Percentiles rank a stretch among this genome's conserved stretches.
These are phyloP conservation scores for Pestalotiopsis sp. DNA, from an alignment of 2,329 filamentous ascomycete genomes.

Conservation along the genomic window DNA sequence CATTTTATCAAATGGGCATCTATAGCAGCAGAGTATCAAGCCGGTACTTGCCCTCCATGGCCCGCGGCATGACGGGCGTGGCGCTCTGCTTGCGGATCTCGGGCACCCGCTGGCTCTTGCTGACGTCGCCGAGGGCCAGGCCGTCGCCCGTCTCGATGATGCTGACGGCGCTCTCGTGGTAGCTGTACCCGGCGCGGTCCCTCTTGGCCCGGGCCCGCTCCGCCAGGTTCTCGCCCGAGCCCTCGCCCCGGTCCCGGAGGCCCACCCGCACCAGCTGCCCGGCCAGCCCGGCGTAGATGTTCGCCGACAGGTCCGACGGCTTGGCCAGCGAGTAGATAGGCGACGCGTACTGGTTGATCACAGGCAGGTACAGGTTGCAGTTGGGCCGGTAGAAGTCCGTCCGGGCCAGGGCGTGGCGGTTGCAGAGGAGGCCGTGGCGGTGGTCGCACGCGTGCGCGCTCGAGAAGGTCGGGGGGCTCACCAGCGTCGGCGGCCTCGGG, in stretches of 20 bases:
- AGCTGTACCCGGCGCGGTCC: neutral
- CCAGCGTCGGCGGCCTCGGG: constrained; percentile 27
- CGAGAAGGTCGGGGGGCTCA: constrained; percentile 17
- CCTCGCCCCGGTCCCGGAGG: constrained; percentile 23
- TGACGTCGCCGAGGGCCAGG: constrained; percentile 23
- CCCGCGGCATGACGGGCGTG: neutral
- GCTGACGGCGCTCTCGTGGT: constrained; percentile 18
- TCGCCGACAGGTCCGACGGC: constrained; percentile 45
- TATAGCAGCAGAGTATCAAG: neutral
- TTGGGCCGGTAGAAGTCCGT: constrained; percentile 51
- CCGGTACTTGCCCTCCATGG: neutral
- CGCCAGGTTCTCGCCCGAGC: neutral
- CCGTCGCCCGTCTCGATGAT: constrained; percentile 33
- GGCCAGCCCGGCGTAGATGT: constrained; percentile 52
- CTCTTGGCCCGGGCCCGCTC: neutral
- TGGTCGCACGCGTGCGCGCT: constrained; percentile 35
- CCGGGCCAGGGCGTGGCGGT: constrained; percentile 49
- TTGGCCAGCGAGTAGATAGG: constrained; percentile 50
- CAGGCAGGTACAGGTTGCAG: constrained; percentile 45
- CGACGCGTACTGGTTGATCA: constrained; percentile 17
- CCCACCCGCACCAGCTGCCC: constrained; percentile 47
- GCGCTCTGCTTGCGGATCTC: constrained; percentile 12
- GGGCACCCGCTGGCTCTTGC: constrained; percentile 22
- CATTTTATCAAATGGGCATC: neutral
- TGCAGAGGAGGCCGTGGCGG: constrained; percentile 35